These are phyloP conservation scores for Pseudogymnoascus sp. DNA, from an alignment of 2,329 filamentous ascomycete genomes.

Conservation along the genomic window DNA sequence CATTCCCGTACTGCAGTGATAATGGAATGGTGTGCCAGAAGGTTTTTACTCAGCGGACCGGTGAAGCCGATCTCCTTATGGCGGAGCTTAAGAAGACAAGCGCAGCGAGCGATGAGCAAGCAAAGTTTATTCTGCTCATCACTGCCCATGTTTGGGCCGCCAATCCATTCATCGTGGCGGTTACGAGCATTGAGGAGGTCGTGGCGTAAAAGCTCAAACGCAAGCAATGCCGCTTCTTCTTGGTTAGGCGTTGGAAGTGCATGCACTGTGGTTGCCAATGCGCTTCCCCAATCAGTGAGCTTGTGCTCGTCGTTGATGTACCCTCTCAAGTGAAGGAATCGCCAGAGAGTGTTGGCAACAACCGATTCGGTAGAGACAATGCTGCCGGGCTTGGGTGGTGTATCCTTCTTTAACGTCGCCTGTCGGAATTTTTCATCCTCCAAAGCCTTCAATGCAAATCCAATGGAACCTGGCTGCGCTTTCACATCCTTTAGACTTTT, in stretches of 20 bases:
- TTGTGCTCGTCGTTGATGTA: conserved; percentile 75
- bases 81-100: conserved; percentile 71
- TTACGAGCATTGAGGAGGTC: conserved; percentile 68
- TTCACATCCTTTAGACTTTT: conserved; percentile 37
- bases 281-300: conserved; percentile 76
- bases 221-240: conserved; percentile 73
- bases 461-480: conserved; percentile 39
- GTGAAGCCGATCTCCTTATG: conserved; percentile 88
- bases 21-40: conserved; percentile 79
- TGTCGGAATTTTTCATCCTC: conserved; percentile 62
- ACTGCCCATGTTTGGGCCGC: conserved; percentile 46
- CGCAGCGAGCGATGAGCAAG: conserved; percentile 77
- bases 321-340: conserved; percentile 80
- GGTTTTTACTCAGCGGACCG: conserved; percentile 82
- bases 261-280: conserved; percentile 62
- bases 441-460: conserved; percentile 59
- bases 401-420: conserved; percentile 56
- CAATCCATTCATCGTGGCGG: conserved; percentile 46
- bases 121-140: conserved; percentile 72
- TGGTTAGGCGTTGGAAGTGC: conserved; percentile 47
- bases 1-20: conserved; percentile 70
- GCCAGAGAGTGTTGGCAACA: conserved; percentile 68
- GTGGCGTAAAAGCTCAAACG: conserved; percentile 75
- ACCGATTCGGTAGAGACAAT: conserved; percentile 61
- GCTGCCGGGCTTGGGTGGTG: conserved; percentile 25